Conservation (phyloP, 768 basidiomycete genomes). For the Pleurotus sapidus region DNA sequence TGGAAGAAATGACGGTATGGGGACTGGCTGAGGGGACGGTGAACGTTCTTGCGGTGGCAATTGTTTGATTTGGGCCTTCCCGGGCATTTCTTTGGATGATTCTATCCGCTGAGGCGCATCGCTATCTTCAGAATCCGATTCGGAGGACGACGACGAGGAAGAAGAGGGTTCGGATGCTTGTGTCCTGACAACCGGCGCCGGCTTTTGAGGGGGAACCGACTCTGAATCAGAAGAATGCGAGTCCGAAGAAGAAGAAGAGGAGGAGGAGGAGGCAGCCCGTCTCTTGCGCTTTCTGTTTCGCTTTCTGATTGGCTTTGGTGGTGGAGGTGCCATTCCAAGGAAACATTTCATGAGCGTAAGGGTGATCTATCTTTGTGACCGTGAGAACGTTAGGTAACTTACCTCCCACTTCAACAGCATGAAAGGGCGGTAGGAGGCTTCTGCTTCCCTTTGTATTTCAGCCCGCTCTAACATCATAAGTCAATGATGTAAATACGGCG, state of each 20-base stretch:
- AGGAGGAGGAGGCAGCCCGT: slow-evolving; percentile 40
- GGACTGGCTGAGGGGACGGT: slow-evolving; percentile 41
- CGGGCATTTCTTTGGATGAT: slow-evolving; percentile 14
- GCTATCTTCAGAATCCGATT: slow-evolving; percentile 19
- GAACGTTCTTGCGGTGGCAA: slow-evolving; percentile 29
- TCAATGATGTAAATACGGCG: no score
- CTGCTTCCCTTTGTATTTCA: no score
- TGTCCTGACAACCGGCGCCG: not conserved
- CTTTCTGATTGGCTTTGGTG: slow-evolving; percentile 35
- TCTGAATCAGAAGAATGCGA: slow-evolving; percentile 20
- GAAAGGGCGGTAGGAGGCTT: no score
- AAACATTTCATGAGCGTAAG: not conserved
- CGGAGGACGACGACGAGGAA: slow-evolving; percentile 22
- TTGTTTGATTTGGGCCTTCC: slow-evolving; percentile 10
- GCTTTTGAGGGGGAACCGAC: not conserved
- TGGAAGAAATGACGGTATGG: slow-evolving; percentile 60
- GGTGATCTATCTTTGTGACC: no score
- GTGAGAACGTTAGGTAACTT: no score
- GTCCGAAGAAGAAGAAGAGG: slow-evolving; percentile 41
- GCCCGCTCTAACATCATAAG: no score
- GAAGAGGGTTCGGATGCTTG: slow-evolving; percentile 1
- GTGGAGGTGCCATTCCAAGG: slow-evolving; percentile 21
- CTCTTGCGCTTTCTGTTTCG: slow-evolving; percentile 53
- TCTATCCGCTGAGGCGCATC: slow-evolving; percentile 5
- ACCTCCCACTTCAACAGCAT: no score